Conservation (phyloP, 202 grass and related monocot genomes). For the Eragrostis tef region DNA sequence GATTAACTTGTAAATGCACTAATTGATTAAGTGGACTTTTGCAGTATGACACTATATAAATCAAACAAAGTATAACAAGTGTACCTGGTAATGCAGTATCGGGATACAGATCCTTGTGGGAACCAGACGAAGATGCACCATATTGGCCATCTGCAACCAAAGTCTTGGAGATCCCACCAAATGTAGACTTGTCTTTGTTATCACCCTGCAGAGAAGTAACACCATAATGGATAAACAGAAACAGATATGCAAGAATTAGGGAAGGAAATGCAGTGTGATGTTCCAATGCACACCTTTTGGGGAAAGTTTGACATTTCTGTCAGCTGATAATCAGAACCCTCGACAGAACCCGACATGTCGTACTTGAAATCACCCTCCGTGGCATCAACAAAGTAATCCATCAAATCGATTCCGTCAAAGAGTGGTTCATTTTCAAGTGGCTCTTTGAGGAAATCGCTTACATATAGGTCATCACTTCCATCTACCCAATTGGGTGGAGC, state of each 20-base stretch:
- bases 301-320: slow-evolving; percentile 35
- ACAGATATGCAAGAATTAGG: neutral
- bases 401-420: slow-evolving; percentile 60
- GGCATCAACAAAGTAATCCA: slow-evolving; percentile 72
- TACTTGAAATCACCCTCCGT: slow-evolving; percentile 62
- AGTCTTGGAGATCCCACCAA: slow-evolving; percentile 17
- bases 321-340: slow-evolving; percentile 37
- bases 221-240: neutral
- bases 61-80: neutral
- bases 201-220: slow-evolving; percentile 46
- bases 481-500: slow-evolving; percentile 48
- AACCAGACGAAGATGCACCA: slow-evolving; percentile 47
- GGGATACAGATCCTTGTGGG: slow-evolving; percentile 37
- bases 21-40: neutral
- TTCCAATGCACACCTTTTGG: slow-evolving; percentile 58
- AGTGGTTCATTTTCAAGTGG: slow-evolving; percentile 34
- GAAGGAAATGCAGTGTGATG: neutral
- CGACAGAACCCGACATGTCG: slow-evolving; percentile 45
- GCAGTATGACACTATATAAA: neutral
- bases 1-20: neutral
- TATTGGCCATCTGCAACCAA: slow-evolving; percentile 15
- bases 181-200: slow-evolving; percentile 10
- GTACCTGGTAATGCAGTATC: slow-evolving; percentile 55
- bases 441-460: slow-evolving; percentile 53
- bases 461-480: slow-evolving; percentile 52